These are phyloP conservation scores for Metschnikowia bowlesiae DNA, from an alignment of 805 yeast species.

Conservation along the genomic window DNA sequence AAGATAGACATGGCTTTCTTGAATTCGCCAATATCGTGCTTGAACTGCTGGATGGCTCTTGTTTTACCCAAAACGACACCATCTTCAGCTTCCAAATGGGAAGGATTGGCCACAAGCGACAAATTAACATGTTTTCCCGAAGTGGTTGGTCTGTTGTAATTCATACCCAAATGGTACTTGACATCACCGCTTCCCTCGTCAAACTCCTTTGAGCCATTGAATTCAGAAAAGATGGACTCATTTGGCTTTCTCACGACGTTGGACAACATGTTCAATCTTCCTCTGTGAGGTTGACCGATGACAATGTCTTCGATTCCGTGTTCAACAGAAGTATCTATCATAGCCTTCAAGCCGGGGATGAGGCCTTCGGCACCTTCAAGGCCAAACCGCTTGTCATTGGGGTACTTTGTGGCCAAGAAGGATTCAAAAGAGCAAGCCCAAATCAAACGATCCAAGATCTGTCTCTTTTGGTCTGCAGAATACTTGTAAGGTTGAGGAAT, in stretches of 20 bases:
- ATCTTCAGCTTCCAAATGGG: conserved; percentile 98
- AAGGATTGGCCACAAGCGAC: conserved; percentile 97
- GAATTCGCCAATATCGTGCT: conserved; percentile 77
- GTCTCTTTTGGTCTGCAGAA: conserved; percentile 86
- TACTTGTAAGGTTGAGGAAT: conserved; percentile 83
- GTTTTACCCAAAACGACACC: conserved; percentile 98
- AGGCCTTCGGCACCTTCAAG: conserved; percentile 97
- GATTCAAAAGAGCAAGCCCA: conserved; percentile 96
- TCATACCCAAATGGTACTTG: conserved; percentile 98
- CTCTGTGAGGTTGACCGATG: conserved; percentile 99
- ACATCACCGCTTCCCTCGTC: conserved; percentile 99
- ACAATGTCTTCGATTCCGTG: conserved; percentile 92
- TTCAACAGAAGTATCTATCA: conserved; percentile 90
- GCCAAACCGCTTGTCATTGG: conserved; percentile 98
- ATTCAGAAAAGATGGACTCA: conserved; percentile 95
- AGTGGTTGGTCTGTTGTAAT: conserved; percentile 97
- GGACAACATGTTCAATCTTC: conserved; percentile 95
- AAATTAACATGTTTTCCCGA: conserved; percentile 94
- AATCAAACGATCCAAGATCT: conserved; percentile 90
- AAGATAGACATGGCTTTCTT: conserved; percentile 87
- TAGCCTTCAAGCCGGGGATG: conserved; percentile 94
- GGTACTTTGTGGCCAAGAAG: conserved; percentile 91
- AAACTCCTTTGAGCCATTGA: conserved; percentile 81
- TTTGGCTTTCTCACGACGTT: conserved; percentile 98
- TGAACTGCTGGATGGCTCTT: conserved; percentile 90